A percentile compares a stretch with the other conserved stretches of the same genome.
phyloP scores from a whole-genome alignment of 352 stramenopile genomes.

The Phytophthora tubulina region DNA sequence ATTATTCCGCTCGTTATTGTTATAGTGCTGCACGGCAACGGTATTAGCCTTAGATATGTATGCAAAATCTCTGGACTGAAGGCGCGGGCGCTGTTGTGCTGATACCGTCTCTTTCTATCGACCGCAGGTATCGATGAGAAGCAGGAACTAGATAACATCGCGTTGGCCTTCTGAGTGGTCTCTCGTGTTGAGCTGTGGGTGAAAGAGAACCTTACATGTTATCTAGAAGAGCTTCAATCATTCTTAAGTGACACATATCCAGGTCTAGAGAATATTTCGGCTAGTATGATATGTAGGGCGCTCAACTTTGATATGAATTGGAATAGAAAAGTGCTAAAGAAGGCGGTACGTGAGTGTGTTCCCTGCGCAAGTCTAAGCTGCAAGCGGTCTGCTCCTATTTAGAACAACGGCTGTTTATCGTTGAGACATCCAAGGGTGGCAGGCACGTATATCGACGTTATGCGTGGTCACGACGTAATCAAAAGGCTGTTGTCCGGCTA shows the following conservation, averaged over 20 bases:
- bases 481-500: background rate
- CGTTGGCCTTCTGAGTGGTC: background rate
- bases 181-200: background rate
- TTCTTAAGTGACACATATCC: background rate
- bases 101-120: no score
- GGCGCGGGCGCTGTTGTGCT: no score
- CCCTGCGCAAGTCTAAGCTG: background rate
- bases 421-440: background rate
- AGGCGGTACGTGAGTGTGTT: background rate
- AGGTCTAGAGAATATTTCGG: background rate
- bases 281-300: background rate
- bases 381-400: background rate
- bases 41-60: no score
- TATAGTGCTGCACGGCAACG: no score
- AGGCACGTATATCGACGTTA: background rate
- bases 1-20: no score
- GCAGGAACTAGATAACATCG: background rate
- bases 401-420: background rate
- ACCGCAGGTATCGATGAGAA: background rate
- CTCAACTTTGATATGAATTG: background rate
- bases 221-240: background rate
- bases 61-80: no score
- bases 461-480: background rate
- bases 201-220: background rate
- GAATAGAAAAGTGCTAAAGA: background rate